Base-by-base conservation (phyloP, 2,329 filamentous ascomycete species). In the Colletotrichum horii region DNA sequence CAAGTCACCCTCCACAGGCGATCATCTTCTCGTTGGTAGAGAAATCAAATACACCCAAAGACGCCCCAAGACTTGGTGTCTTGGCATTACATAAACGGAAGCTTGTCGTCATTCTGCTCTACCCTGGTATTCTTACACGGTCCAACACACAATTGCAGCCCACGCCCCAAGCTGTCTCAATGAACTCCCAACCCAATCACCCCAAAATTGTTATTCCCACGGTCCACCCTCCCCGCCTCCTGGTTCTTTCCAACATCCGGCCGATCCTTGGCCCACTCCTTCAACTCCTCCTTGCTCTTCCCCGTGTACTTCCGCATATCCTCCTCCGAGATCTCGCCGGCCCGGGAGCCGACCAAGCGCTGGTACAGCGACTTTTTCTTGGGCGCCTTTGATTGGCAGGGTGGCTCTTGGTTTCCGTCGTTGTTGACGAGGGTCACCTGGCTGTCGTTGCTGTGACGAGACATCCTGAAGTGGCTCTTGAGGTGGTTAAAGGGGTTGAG, bases 221-320 rank as follows among this genome's bases (percentile, higher is more conserved):
- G 66, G 19, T 78, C 75, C 4, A 84, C 66, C 8, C 78, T 83
- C 7, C 85, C 84, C 5, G 84, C 83, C 22, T 81, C 78, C 68
- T 85, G 84, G 72, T 87, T 86, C 65, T 81, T 83, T 38, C 80
- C 86, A 4, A 88, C 85, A 16, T 84, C 84, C 1, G 86, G 84
- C 28, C 81, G 79, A 4, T 78, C 79, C 34, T 83, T 83, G 26
- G 83, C 82, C 85, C 85, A 87, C 6, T 79, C 48, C 19, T 80
- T 78, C 66, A 87, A 79, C 76, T 80, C 75, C 1, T 52, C 78
- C 38, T 78, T 79, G 26, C 76, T 79, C 78, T 82, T 86, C 78
- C 86, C 86, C 38, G 85, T 86, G 81, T 86, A 86, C 75, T 85
- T 86, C 34, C 80, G 66, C 32, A 87, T 76, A 73, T 86, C 85